Base-by-base conservation (phyloP, 2,329 filamentous ascomycete genomes). In the Penicillium sp. region DNA sequence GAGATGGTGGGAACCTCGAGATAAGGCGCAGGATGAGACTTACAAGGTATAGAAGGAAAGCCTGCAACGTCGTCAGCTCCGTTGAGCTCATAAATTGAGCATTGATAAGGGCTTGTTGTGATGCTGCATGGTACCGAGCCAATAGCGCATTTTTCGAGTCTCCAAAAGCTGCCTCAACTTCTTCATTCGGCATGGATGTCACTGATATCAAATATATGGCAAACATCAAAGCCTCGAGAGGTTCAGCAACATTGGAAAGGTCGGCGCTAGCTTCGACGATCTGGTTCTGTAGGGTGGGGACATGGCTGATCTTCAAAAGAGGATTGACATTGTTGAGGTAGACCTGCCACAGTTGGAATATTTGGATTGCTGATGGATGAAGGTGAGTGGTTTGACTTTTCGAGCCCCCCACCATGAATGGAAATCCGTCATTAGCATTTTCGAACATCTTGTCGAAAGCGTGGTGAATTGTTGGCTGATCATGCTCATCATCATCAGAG, bases 181-280 rank as follows among this genome's bases (percentile, higher is more conserved):
- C 85, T 1, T 78, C 74, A 3, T 84, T 79, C 1, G 71, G 74
- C 54, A 90, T 72, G 25, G 86, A 81, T 10, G 83, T 73, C 11
- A 83, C 74, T 1, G 85, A 81, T 69, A 86, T 80, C 49, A 79
- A 80, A 67, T 89, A 90, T 42, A 90, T 87, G 52, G 84, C 90
- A 85, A n/a, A 84, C 80, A 64, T 81, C 70, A 46, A 79, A 58
- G 16, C 64, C 54, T 45, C 70, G 58, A 44, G 42, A 3, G 54
- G 33, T 4, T 49, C 55, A 0, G 53, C 14, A 5, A 84, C 80
- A 58, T 80, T 83, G 25, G 80, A 73, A 4, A 85, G 72, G 52
- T 85, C 79, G 1, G 80, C 80, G 45, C 80, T 81, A 7, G 84
- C 85, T 56, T 85, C 82, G 50, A 89, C 81, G 45, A 90, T 80